phyloP scores from a whole-genome alignment of 352 stramenopile genomes.

The Globisporangium paddicum region DNA sequence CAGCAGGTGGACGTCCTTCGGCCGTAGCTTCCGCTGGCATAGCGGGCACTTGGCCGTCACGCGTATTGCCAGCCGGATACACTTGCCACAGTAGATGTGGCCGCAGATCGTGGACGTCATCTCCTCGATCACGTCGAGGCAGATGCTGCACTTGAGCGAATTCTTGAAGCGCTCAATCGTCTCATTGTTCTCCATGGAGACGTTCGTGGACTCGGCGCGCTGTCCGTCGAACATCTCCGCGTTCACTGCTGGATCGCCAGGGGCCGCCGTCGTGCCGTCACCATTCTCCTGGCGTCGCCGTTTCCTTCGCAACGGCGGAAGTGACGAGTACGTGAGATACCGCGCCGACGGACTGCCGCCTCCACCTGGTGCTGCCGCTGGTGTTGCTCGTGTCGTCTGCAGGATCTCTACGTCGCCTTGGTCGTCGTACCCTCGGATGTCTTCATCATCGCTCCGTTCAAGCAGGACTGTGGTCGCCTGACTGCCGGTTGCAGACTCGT shows the following conservation, averaged over 20 bases:
- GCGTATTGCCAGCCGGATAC: conserved; percentile 63
- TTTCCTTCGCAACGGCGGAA: conserved; percentile 30
- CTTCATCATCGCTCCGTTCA: not conserved
- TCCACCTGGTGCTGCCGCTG: not conserved
- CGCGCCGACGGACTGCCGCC: conserved; percentile 9
- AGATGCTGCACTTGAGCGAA: conserved; percentile 81
- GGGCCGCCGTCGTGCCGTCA: not conserved
- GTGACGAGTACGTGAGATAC: conserved; percentile 15
- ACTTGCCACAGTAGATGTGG: conserved; percentile 76
- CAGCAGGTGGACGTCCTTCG: conserved; percentile 72
- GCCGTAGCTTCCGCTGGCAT: conserved; percentile 54
- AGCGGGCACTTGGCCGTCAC: conserved; percentile 72
- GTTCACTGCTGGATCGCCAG: not conserved
- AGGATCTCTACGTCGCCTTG: conserved; percentile 59
- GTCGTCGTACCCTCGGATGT: conserved; percentile 5
- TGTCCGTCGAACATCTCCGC: conserved; percentile 28
- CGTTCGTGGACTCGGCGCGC: conserved; percentile 56
- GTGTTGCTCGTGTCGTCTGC: conserved; percentile 3
- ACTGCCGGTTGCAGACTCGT: not conserved
- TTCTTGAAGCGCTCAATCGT: conserved; percentile 69
- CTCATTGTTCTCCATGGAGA: conserved; percentile 76
- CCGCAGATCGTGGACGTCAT: conserved; percentile 81
- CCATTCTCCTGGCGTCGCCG: conserved; percentile 25
- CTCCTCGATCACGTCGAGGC: conserved; percentile 66
- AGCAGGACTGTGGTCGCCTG: not conserved